A percentile compares a stretch with the other conserved stretches of the same genome.
These are phyloP conservation scores for Fusarium circinatum DNA, from an alignment of 2,329 filamentous ascomycete species.

Conservation along the genomic window DNA sequence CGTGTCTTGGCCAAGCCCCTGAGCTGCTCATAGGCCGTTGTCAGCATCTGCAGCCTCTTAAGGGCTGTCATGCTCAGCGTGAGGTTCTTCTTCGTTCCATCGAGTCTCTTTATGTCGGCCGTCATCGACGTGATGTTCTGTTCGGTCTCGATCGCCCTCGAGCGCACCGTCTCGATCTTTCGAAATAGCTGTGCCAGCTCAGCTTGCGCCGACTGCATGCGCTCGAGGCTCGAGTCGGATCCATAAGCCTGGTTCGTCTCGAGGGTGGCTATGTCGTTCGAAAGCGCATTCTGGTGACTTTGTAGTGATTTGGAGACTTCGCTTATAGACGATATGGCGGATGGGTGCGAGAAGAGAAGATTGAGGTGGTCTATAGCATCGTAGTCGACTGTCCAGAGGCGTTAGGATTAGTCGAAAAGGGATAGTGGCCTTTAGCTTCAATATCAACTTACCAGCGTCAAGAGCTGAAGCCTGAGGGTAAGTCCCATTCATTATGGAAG, in stretches of 20 bases:
- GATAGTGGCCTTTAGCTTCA: slow-evolving; percentile 14
- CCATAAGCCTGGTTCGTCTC: slow-evolving; percentile 83
- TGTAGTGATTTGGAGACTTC: slow-evolving; percentile 79
- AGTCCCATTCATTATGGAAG: slow-evolving; percentile 54
- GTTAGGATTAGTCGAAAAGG: slow-evolving; percentile 33
- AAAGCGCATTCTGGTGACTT: slow-evolving; percentile 83
- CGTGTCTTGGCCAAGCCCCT: slow-evolving; percentile 82
- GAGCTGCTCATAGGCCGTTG: slow-evolving; percentile 97
- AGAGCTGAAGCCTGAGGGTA: slow-evolving; percentile 52
- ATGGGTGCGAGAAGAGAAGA: slow-evolving; percentile 89
- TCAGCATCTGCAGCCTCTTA: slow-evolving; percentile 97
- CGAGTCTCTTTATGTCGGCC: slow-evolving; percentile 95
- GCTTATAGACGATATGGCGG: slow-evolving; percentile 80
- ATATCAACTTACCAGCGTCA: slow-evolving; percentile 55
- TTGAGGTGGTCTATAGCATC: slow-evolving; percentile 94
- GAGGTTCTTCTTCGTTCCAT: slow-evolving; percentile 95
- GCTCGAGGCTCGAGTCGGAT: slow-evolving; percentile 86
- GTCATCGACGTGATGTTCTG: slow-evolving; percentile 98
- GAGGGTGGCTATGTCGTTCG: slow-evolving; percentile 78
- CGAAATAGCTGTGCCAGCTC: slow-evolving; percentile 91
- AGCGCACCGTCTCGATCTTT: slow-evolving; percentile 93
- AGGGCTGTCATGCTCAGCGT: slow-evolving; percentile 97
- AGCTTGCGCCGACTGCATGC: slow-evolving; percentile 89
- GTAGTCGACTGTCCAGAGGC: slow-evolving; percentile 71
- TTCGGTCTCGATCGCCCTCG: slow-evolving; percentile 90